These are phyloP conservation scores for Phascolomyces articulosus DNA, from an alignment of 371 early-diverging fungal genomes.

Conservation along the genomic window DNA sequence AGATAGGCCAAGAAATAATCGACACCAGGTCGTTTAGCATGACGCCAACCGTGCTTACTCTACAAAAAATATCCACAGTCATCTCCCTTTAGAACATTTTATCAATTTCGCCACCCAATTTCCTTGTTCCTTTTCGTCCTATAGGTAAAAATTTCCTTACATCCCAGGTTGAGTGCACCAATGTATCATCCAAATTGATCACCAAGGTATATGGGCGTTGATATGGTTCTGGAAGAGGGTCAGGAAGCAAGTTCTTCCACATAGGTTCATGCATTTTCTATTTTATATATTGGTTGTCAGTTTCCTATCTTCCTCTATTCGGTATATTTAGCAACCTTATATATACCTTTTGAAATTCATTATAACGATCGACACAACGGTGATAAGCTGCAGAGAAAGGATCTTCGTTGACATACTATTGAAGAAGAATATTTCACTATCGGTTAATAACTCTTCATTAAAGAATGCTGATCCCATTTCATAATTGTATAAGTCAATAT, in stretches of 20 bases:
- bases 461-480: not conserved
- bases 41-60: constrained; percentile 92
- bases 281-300: no score
- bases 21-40: constrained; percentile 93
- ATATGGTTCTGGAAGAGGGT: constrained; percentile 82
- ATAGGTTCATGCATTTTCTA: constrained; percentile 64
- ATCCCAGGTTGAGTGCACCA: constrained; percentile 93
- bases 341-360: constrained; percentile 41
- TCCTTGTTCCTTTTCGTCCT: not conserved
- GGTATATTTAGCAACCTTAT: not conserved
- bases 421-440: not conserved
- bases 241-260: constrained; percentile 87
- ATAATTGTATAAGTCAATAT: not conserved
- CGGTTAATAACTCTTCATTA: not conserved
- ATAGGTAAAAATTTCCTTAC: constrained; percentile 46
- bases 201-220: constrained; percentile 89
- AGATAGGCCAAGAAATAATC: constrained; percentile 93
- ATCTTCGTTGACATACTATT: constrained; percentile 43
- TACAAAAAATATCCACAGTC: constrained; percentile 30
- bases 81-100: no score
- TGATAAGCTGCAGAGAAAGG: constrained; percentile 39
- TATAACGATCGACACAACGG: constrained; percentile 44
- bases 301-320: no score
- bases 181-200: constrained; percentile 91
- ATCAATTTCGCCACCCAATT: no score